Evolutionary conservation across 805 yeast species (phyloP).

Genomic region (Danielia oregonensis): DNA sequence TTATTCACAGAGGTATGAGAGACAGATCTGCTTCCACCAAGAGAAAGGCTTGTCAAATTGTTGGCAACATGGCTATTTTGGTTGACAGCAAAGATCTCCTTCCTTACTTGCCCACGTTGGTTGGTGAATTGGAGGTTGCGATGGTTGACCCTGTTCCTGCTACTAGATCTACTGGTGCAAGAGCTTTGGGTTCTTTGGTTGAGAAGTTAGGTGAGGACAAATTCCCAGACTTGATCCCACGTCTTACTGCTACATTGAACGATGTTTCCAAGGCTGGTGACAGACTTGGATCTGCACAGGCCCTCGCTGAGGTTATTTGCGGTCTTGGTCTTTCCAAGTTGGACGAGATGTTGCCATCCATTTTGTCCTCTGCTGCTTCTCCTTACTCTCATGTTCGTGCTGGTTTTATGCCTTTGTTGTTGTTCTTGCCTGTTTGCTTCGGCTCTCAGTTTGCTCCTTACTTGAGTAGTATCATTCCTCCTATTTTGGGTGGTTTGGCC

Average conservation of each 20-base stretch:
- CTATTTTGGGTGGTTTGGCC: slow-evolving; percentile 86
- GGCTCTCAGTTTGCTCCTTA: slow-evolving; percentile 91
- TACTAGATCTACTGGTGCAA: slow-evolving; percentile 94
- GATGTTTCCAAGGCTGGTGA: slow-evolving; percentile 84
- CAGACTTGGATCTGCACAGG: slow-evolving; percentile 96
- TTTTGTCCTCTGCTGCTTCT: slow-evolving; percentile 67
- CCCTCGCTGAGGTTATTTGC: slow-evolving; percentile 86
- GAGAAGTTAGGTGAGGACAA: slow-evolving; percentile 95
- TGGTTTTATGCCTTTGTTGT: slow-evolving; percentile 85
- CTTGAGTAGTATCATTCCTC: slow-evolving; percentile 80
- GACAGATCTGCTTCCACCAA: slow-evolving; percentile 93
- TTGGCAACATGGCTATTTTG: slow-evolving; percentile 96
- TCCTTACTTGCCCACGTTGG: slow-evolving; percentile 77
- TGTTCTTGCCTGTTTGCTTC: slow-evolving; percentile 91
- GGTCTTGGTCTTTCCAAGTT: slow-evolving; percentile 86
- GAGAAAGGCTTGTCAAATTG: slow-evolving; percentile 94
- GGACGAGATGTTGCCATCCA: slow-evolving; percentile 82
- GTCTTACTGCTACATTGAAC: slow-evolving; percentile 67
- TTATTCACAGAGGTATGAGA: slow-evolving; percentile 90
- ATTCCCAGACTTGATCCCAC: slow-evolving; percentile 88
- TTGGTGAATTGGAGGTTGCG: slow-evolving; percentile 81
- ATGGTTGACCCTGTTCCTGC: slow-evolving; percentile 99
- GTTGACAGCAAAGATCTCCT: slow-evolving; percentile 83
- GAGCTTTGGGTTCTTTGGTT: slow-evolving; percentile 94
- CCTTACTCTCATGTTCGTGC: slow-evolving; percentile 75